Evolutionary conservation across 768 basidiomycete genomes (phyloP), one percentile per base, ranked within the genome.

Genomic region (Psilocybe tampanensis): DNA sequence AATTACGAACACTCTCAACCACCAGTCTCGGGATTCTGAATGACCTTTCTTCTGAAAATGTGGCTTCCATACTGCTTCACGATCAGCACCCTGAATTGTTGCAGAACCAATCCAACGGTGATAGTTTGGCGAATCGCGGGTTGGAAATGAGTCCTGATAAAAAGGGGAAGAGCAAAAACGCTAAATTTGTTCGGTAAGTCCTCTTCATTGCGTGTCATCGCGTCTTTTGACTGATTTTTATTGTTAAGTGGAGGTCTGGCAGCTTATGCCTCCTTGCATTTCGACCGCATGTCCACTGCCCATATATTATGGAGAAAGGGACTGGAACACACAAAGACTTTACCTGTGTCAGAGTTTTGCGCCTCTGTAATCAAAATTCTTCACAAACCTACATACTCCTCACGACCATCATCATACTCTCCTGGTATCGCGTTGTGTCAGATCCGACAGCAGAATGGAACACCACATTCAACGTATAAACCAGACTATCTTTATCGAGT

Each of bases 121-220:
- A 70, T 15, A 74, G 76, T 44, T 66, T 64, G 2, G 75, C 74
- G 1, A 71, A 72, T 11, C 77, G 83, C n/a, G 86, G 84, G 1
- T 62, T 88, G 36, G 76, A 77, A 57, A 63, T 85, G 52, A 88
- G 85, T 68, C 86, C 86, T 0, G 77, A 82, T 60, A 88, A 86
- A 69, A 70, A 70, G 19, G 70, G 56, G 0, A 74, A 72, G 47
- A 74, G 72, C 15, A 79, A 77, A 64, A 74, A 71, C 23, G 67
- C 70, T 26, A 84, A 77, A 60, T 80, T 80, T 42, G 48, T 78
- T 41, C 76, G 82, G 86, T 86, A 57, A 42, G 77, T 59, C 18
- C 26, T 21, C 2, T 42, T 32, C 5, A 12, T n/a, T 12, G 33
- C n/a, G 15, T n/a, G 19, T 36, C 7, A 6, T 44, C 11, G 8